Conservation (phyloP, 106 monocot genomes). For the Amphibolis antarctica region DNA sequence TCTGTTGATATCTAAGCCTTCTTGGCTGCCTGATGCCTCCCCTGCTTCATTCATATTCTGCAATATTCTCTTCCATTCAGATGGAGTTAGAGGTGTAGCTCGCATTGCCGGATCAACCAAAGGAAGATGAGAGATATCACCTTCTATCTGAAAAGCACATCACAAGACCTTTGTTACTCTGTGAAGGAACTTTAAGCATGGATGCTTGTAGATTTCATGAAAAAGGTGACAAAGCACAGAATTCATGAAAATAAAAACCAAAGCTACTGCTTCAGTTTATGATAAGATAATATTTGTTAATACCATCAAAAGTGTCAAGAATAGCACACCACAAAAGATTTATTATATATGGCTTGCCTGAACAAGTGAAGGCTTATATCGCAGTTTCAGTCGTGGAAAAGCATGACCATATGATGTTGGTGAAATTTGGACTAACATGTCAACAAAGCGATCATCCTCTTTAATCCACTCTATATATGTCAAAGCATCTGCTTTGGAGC, state of each 20-base stretch:
- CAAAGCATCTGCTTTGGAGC: slow-evolving; percentile 67
- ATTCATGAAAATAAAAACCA: neutral
- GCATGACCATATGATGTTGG: slow-evolving; percentile 69
- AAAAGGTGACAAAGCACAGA: too few relatives aligned
- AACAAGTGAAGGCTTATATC: slow-evolving; percentile 96
- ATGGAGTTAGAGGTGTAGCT: slow-evolving; percentile 63
- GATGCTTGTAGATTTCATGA: neutral
- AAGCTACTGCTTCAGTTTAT: too few relatives aligned
- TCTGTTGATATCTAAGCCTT: slow-evolving; percentile 10
- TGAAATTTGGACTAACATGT: slow-evolving; percentile 73
- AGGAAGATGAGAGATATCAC: slow-evolving; percentile 76
- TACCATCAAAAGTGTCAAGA: neutral
- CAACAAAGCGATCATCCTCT: slow-evolving; percentile 65
- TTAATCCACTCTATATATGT: slow-evolving; percentile 77
- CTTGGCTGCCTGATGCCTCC: slow-evolving; percentile 8
- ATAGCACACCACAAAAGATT: neutral
- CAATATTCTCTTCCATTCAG: slow-evolving; percentile 73
- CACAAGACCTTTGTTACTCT: neutral
- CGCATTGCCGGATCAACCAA: slow-evolving; percentile 60
- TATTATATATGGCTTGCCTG: slow-evolving; percentile 56
- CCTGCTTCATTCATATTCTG: slow-evolving; percentile 18
- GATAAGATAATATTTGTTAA: too few relatives aligned
- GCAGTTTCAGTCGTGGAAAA: slow-evolving; percentile 88
- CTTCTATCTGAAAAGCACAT: slow-evolving; percentile 56
- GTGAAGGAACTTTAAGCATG: neutral